Percentiles rank a stretch among this genome's conserved stretches.
phyloP scores from a whole-genome alignment of 495 filamentous ascomycete species.

The Xylaria flabelliformis region DNA sequence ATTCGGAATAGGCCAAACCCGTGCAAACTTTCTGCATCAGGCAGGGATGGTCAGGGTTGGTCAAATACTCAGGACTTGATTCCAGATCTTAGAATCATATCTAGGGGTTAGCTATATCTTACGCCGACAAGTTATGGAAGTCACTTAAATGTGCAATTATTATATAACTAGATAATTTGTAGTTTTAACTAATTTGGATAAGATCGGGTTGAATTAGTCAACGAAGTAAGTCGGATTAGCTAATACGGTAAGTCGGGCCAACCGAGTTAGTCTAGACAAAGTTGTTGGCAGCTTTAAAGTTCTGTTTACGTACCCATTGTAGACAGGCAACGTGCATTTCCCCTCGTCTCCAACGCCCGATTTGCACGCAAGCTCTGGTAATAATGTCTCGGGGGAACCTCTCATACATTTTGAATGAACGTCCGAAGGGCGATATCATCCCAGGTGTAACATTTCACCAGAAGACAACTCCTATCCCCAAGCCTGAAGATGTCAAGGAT shows the following conservation, averaged over 20 bases:
- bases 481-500: background rate
- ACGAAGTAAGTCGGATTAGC: background rate
- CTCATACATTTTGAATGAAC: slow-evolving; percentile 1
- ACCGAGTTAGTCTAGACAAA: background rate
- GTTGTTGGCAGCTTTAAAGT: background rate
- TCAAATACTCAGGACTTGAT: too few relatives aligned
- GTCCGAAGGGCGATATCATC: background rate
- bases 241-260: background rate
- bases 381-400: slow-evolving; percentile 1
- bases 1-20: background rate
- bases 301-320: background rate
- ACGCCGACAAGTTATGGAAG: too few relatives aligned
- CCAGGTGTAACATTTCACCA: background rate
- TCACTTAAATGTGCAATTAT: background rate
- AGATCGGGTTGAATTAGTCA: background rate
- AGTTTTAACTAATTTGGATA: background rate
- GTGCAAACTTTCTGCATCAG: background rate
- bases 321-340: background rate
- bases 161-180: background rate
- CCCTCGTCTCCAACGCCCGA: background rate
- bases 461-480: background rate
- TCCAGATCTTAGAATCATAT: too few relatives aligned
- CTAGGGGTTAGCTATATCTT: too few relatives aligned
- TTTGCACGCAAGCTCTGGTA: background rate
- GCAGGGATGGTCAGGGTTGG: too few relatives aligned